Evolutionary conservation across 495 filamentous ascomycete species (phyloP), one percentile per base, ranked within the genome.

Genomic region (Hypoxylon cercidicola): DNA sequence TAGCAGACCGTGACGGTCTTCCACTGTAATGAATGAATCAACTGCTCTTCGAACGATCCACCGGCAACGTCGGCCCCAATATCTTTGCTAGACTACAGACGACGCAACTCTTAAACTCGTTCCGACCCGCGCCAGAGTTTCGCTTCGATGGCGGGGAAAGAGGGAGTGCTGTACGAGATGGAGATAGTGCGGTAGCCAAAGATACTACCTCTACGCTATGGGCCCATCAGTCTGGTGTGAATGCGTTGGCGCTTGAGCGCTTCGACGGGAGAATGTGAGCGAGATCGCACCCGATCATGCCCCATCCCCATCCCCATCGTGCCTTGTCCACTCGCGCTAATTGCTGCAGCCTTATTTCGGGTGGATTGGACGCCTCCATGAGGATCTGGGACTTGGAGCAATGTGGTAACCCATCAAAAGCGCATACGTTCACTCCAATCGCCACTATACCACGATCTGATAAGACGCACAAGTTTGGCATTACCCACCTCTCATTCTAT

Each of bases 401-500:
- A 35, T 72, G 69, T 43, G 55, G 61, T 5, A 79, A 77, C 53
- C 71, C 78, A 1, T 60, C 70, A 0, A 62, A 66, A 10, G 19
- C 64, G n/a, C 71, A 84, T 69, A 79, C 78, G 3, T 86, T 86
- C 64, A 76, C 69, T 7, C 82, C 88, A 4, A 70, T 79, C 9
- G 81, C 77, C 20, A 46, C 62, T 13, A 70, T 81, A 46, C 46
- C 66, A 52, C 74, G 77, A 39, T 76, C 71, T 32, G 35, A 56
- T 6, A 44, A 66, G 50, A 41, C 62, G 37, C 91, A 95, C 73
- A 90, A 85, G 46, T 90, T 88, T 66, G 89, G 91, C 49, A 89
- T 97, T 51, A 96, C 93, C 1, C 88, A 93, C 34, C 76, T 97
- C 37, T 90, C 84, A 1, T 96, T 96, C 77, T 97, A 95, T 69